These are phyloP conservation scores for Chiua virens DNA, from an alignment of 768 basidiomycete species.

Conservation along the genomic window DNA sequence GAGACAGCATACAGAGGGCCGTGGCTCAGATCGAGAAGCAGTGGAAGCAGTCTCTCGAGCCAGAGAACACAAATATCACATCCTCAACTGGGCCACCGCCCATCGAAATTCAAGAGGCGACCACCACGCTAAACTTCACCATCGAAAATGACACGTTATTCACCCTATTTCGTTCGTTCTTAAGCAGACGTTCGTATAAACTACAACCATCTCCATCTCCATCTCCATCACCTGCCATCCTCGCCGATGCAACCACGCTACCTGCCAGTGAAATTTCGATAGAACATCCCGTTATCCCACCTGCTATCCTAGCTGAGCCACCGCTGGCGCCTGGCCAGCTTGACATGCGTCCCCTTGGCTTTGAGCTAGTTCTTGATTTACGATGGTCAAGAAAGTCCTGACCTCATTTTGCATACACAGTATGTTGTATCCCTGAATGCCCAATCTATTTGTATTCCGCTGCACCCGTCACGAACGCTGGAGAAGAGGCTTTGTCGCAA, in stretches of 20 bases:
- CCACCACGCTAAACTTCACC: conserved; percentile 2
- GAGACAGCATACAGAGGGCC: conserved; percentile 53
- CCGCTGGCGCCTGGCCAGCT: conserved; percentile 50
- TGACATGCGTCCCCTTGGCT: conserved; percentile 70
- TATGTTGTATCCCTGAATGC: conserved; percentile 21
- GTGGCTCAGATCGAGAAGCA: conserved; percentile 36
- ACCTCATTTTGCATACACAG: conserved; percentile 7
- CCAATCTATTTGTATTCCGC: conserved; percentile 10
- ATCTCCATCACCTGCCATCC: neutral
- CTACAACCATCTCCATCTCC: neutral
- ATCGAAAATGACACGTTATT: conserved; percentile 20
- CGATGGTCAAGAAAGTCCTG: conserved; percentile 50
- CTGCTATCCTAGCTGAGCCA: conserved; percentile 14
- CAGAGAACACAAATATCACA: conserved; percentile 23
- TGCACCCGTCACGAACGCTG: neutral
- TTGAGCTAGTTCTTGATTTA: conserved; percentile 74
- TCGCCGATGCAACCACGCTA: neutral
- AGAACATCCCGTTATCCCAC: conserved; percentile 2
- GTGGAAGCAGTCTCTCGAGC: conserved; percentile 29
- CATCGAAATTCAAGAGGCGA: conserved; percentile 13
- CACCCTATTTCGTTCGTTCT: conserved; percentile 26
- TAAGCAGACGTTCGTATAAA: conserved; percentile 13
- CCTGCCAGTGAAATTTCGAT: conserved; percentile 9
- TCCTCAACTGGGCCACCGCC: conserved; percentile 19
- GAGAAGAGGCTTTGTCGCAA: neutral